Conservation (phyloP, 176 grass and related monocot genomes). For the Triticum urartu region DNA sequence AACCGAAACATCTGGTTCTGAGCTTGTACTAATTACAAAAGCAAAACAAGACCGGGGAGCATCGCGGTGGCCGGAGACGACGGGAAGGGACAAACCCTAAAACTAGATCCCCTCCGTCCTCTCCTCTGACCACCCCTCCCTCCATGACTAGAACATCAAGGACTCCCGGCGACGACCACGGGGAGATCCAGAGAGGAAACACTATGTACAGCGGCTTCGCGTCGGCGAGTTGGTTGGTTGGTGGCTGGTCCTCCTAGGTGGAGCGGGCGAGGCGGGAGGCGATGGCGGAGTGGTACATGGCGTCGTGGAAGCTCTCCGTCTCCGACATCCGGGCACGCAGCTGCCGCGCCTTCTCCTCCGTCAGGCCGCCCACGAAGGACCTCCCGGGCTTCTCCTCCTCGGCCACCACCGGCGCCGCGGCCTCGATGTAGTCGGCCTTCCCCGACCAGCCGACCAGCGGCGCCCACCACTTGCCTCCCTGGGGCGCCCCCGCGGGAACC, state of each 20-base stretch:
- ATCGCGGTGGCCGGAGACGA: slow-evolving; percentile 3
- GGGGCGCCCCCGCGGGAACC: not conserved
- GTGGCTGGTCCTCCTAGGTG: not conserved
- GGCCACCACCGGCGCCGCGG: not conserved
- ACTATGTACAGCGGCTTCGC: slow-evolving; percentile 24
- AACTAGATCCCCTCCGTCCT: slow-evolving; percentile 5
- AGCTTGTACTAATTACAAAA: not conserved
- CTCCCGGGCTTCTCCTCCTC: not conserved
- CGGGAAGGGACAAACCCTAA: slow-evolving; percentile 13
- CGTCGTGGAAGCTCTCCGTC: slow-evolving; percentile 10
- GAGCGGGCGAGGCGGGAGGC: slow-evolving; percentile 81
- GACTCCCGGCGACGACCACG: not conserved
- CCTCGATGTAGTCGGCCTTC: slow-evolving; percentile 72
- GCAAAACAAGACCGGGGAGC: slow-evolving; percentile 1
- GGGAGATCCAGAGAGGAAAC: not conserved
- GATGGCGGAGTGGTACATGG: slow-evolving; percentile 51
- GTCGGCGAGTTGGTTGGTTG: not conserved
- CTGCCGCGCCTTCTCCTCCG: slow-evolving; percentile 47
- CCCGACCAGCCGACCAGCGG: slow-evolving; percentile 71
- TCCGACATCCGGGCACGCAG: slow-evolving; percentile 10
- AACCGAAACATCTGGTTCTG: not conserved
- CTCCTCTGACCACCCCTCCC: not conserved
- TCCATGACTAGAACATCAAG: not conserved
- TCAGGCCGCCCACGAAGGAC: slow-evolving; percentile 39
- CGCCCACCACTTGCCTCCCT: slow-evolving; percentile 67